Conservation (phyloP, 257 asterid species). For the Agastache rugosa region DNA sequence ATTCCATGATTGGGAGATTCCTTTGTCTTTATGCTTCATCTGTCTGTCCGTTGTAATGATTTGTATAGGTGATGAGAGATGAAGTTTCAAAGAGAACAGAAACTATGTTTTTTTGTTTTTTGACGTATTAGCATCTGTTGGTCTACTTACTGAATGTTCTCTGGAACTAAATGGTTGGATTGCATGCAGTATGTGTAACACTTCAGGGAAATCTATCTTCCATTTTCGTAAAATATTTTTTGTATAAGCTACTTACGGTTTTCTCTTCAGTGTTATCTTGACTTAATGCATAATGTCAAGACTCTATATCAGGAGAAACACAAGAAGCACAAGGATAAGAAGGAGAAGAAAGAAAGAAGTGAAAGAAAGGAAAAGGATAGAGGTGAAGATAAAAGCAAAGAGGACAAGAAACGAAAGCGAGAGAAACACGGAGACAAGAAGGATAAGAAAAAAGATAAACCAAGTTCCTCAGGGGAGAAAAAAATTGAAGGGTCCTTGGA, state of each 20-base stretch:
- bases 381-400: conserved; percentile 51
- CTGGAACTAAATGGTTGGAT: not conserved
- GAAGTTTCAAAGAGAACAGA: not conserved
- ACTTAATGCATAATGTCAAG: conserved; percentile 1
- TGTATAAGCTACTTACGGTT: conserved; percentile 1
- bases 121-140: not conserved
- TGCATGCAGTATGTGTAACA: not conserved
- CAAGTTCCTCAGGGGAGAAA: conserved; percentile 44
- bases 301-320: conserved; percentile 52
- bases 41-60: not conserved
- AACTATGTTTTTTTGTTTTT: not conserved
- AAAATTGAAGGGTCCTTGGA: conserved; percentile 30
- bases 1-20: not conserved
- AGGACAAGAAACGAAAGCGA: conserved; percentile 56
- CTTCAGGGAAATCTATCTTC: not conserved
- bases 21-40: not conserved
- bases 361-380: conserved; percentile 57
- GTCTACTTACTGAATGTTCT: not conserved
- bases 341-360: conserved; percentile 55
- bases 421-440: conserved; percentile 54
- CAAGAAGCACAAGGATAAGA: conserved; percentile 55
- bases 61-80: not conserved
- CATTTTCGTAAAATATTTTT: not conserved
- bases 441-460: conserved; percentile 51
- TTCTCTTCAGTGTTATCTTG: conserved; percentile 11